These are phyloP conservation scores for Dryas octopetala DNA, from an alignment of 306 rosid species.

Conservation along the genomic window DNA sequence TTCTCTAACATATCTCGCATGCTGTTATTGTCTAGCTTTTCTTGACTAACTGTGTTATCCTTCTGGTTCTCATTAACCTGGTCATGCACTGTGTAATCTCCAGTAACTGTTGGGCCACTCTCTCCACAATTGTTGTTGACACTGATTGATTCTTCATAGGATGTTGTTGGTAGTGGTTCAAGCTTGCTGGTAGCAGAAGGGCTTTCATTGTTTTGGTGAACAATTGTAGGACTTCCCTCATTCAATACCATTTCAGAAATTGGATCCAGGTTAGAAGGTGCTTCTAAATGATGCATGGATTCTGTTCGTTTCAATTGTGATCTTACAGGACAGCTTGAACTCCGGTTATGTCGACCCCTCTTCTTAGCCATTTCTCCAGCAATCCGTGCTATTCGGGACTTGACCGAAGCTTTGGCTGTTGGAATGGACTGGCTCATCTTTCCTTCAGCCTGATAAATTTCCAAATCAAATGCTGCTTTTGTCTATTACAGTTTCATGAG, in stretches of 20 bases:
- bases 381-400: slow-evolving; percentile 48
- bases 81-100: slow-evolving; percentile 9
- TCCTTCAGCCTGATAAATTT: slow-evolving; percentile 45
- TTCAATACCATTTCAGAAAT: slow-evolving; percentile 28
- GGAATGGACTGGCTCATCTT: slow-evolving; percentile 20
- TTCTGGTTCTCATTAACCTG: slow-evolving; percentile 30
- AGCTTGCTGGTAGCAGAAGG: slow-evolving; percentile 24
- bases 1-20: slow-evolving; percentile 21
- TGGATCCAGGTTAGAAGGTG: slow-evolving; percentile 31
- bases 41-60: not conserved
- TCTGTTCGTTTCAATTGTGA: slow-evolving; percentile 22
- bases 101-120: slow-evolving; percentile 27
- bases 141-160: slow-evolving; percentile 26
- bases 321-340: slow-evolving; percentile 50
- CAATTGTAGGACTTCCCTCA: slow-evolving; percentile 28
- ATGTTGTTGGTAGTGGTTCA: slow-evolving; percentile 22
- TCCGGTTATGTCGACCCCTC: slow-evolving; percentile 49
- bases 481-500: not conserved
- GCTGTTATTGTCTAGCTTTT: slow-evolving; percentile 6
- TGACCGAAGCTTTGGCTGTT: slow-evolving; percentile 37
- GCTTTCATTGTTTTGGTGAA: slow-evolving; percentile 26
- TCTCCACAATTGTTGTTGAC: slow-evolving; percentile 28
- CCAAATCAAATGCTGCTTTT: slow-evolving; percentile 19
- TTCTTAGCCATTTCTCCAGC: slow-evolving; percentile 45
- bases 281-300: slow-evolving; percentile 39